These are phyloP conservation scores for Cyphellophora europaea DNA, from an alignment of 2,329 filamentous ascomycete genomes.

Conservation along the genomic window DNA sequence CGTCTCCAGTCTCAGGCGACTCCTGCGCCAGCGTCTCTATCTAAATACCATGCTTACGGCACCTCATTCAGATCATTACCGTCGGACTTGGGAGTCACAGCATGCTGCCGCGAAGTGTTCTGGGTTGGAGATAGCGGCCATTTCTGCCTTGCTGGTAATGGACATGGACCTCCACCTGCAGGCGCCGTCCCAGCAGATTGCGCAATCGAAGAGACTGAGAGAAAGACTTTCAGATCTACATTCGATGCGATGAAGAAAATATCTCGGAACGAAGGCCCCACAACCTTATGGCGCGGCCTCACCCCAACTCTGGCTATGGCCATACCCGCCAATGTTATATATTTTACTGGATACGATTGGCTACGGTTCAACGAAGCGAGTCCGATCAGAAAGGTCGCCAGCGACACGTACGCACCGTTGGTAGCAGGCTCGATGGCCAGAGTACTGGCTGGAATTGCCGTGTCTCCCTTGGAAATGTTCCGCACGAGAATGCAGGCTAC, in stretches of 20 bases:
- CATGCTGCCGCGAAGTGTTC: slow-evolving; percentile 95
- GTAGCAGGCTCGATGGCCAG: slow-evolving; percentile 71
- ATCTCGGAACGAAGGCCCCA: slow-evolving; percentile 78
- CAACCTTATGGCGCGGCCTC: slow-evolving; percentile 82
- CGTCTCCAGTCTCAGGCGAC: slow-evolving; percentile 76
- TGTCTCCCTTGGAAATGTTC: slow-evolving; percentile 90
- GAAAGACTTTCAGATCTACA: slow-evolving; percentile 78
- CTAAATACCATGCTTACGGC: slow-evolving; percentile 43
- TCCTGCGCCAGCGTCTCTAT: slow-evolving; percentile 45
- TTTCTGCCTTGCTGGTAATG: slow-evolving; percentile 61
- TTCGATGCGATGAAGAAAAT: slow-evolving; percentile 91
- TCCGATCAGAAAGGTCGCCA: slow-evolving; percentile 55
- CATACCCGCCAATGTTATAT: slow-evolving; percentile 92
- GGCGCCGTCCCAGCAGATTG: slow-evolving; percentile 54
- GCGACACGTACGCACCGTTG: slow-evolving; percentile 68
- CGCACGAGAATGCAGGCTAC: slow-evolving; percentile 84
- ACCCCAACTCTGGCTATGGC: slow-evolving; percentile 94
- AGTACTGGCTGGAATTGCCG: slow-evolving; percentile 68
- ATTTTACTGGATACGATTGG: slow-evolving; percentile 98
- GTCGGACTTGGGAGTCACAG: slow-evolving; percentile 79
- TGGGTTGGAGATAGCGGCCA: slow-evolving; percentile 82
- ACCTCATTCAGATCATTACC: slow-evolving; percentile 58
- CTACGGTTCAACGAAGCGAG: slow-evolving; percentile 64
- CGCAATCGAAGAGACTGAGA: slow-evolving; percentile 77
- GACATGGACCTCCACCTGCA: slow-evolving; percentile 29